Evolutionary conservation across 257 asterid species (phyloP).

Genomic region (Rauvolfia tetraphylla): DNA sequence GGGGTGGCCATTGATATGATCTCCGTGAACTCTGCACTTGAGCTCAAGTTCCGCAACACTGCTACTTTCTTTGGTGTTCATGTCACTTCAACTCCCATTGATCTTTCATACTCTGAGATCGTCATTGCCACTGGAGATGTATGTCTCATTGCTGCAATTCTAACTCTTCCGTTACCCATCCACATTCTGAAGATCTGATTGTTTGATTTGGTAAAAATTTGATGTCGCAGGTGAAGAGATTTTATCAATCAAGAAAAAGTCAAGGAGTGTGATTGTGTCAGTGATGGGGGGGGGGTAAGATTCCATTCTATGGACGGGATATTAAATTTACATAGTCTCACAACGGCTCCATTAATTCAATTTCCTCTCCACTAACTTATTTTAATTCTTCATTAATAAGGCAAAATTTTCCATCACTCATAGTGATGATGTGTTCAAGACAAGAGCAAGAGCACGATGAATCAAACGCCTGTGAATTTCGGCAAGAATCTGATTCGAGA

Average conservation of each 20-base stretch:
- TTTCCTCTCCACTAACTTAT: too few relatives aligned
- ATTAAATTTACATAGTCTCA: too few relatives aligned
- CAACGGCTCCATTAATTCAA: too few relatives aligned
- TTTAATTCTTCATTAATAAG: too few relatives aligned
- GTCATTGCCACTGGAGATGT: conserved; percentile 57
- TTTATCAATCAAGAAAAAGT: conserved; percentile 65
- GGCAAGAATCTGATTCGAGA: too few relatives aligned
- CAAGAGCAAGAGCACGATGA: too few relatives aligned
- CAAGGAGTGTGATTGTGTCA: conserved; percentile 42
- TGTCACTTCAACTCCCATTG: conserved; percentile 60
- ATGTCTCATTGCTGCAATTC: conserved; percentile 16
- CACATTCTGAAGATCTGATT: neutral
- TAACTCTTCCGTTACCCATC: neutral
- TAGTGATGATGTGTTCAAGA: too few relatives aligned
- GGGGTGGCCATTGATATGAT: conserved; percentile 83
- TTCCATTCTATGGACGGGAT: conserved; percentile 84
- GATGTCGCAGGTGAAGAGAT: conserved; percentile 57
- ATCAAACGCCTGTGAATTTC: too few relatives aligned
- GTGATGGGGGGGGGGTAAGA: conserved; percentile 66
- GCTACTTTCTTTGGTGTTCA: conserved; percentile 82
- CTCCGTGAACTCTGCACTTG: conserved; percentile 58
- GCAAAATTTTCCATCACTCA: too few relatives aligned
- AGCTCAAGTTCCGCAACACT: conserved; percentile 52
- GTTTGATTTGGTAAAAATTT: conserved; percentile 1
- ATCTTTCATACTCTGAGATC: conserved; percentile 56